Evolutionary conservation across 129 eudicot species (phyloP).

Genomic region (Artemisia tridentata): DNA sequence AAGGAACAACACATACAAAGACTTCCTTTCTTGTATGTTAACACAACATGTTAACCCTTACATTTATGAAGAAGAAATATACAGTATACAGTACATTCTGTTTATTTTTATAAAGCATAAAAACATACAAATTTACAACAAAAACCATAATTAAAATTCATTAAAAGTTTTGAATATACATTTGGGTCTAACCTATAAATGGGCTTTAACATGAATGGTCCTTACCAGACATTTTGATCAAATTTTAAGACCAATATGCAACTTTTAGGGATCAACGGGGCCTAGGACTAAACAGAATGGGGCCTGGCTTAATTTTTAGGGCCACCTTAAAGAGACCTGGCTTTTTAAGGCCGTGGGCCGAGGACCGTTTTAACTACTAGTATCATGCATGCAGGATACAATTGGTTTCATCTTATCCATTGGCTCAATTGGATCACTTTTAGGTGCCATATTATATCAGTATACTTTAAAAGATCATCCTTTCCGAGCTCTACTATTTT

Average conservation of each 20-base stretch:
- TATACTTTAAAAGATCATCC: constrained; percentile 59
- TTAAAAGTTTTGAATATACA: too few species aligned
- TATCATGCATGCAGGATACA: constrained; percentile 53
- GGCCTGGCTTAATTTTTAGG: too few species aligned
- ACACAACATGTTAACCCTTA: not conserved
- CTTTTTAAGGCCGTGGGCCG: too few species aligned
- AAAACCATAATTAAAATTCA: too few species aligned
- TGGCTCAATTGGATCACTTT: constrained; percentile 81
- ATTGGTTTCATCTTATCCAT: constrained; percentile 75
- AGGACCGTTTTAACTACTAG: not conserved
- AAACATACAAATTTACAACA: too few species aligned
- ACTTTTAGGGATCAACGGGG: too few species aligned
- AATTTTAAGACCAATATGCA: too few species aligned
- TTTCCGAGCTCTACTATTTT: constrained; percentile 64
- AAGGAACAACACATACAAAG: not conserved
- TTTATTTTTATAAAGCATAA: not conserved
- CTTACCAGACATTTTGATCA: too few species aligned
- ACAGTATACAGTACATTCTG: not conserved
- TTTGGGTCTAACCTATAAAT: too few species aligned
- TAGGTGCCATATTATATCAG: constrained; percentile 73
- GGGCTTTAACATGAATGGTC: too few species aligned
- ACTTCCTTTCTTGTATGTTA: not conserved
- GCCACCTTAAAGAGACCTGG: too few species aligned
- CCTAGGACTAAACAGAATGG: too few species aligned
- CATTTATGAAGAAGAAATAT: not conserved